Conservation (phyloP, 2,329 filamentous ascomycete genomes). For the Talaromyces sp. region DNA sequence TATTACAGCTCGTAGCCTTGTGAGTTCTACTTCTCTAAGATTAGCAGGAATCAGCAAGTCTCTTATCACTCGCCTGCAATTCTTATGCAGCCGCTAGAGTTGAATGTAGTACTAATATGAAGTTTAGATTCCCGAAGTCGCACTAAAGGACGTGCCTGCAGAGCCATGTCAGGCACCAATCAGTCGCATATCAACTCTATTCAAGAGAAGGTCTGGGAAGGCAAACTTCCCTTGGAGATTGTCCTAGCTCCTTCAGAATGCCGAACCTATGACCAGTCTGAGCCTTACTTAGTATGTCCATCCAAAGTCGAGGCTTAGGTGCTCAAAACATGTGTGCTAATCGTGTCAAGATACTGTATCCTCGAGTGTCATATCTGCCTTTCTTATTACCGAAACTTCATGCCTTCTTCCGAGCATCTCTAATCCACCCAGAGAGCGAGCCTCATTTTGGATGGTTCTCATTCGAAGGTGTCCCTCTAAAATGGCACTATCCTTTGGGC, state of each 20-base stretch:
- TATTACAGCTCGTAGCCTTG: slow-evolving; percentile 1
- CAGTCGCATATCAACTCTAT: slow-evolving; percentile 30
- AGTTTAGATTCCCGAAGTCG: not conserved
- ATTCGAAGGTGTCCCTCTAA: slow-evolving; percentile 64
- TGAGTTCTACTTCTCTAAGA: not conserved
- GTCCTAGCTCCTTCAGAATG: slow-evolving; percentile 57
- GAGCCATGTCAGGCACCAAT: slow-evolving; percentile 15
- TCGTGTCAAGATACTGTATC: slow-evolving; percentile 53
- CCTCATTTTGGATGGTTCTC: slow-evolving; percentile 60
- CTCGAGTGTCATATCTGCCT: slow-evolving; percentile 66
- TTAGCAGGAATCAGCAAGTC: not conserved
- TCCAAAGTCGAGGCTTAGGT: not conserved
- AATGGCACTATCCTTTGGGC: slow-evolving; percentile 69
- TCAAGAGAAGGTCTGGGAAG: slow-evolving; percentile 55
- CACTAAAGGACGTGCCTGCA: not conserved
- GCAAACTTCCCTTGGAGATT: slow-evolving; percentile 59
- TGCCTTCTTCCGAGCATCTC: slow-evolving; percentile 56
- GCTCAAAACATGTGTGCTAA: not conserved
- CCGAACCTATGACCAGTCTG: slow-evolving; percentile 57
- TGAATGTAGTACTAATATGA: not conserved
- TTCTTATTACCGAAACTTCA: slow-evolving; percentile 61
- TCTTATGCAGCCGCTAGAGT: not conserved
- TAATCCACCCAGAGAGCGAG: slow-evolving; percentile 56
- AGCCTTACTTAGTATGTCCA: slow-evolving; percentile 55
- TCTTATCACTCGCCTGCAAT: not conserved